Base-by-base conservation (phyloP, 2,329 filamentous ascomycete species). In the Pseudopyrenochaeta lycopersici region DNA sequence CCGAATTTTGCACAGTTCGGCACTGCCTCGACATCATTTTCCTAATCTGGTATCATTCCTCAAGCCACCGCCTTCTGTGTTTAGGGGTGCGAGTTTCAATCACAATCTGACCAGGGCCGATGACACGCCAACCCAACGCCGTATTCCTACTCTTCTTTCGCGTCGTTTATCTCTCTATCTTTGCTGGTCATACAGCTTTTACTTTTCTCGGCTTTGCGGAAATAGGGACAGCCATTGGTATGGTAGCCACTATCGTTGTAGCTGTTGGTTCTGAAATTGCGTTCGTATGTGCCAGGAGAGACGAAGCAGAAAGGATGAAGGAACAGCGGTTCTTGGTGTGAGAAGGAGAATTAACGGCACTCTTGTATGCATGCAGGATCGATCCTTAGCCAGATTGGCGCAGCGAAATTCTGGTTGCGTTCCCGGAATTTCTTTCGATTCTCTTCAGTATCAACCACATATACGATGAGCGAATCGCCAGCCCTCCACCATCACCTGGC, bases 71-170 rank as follows among this genome's bases (percentile, higher is more conserved):
- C 23, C 23, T 27, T 4, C 23, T 27, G 23, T 9, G n/a, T 9
- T 27, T 27, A 27, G 23, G 9, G 23, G 23, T 9, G 23, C 23
- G 23, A 27, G n/a, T 27, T 27, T 9, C 23, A 36, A 3, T 4
- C 23, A 5, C 23, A 27, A 27, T 5, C 9, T 27, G 9, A 27
- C 23, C 23, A 27, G 23, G 9, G 9, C 9, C 23, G 23, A 27
- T 27, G 23, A 9, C 23, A 27, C 23, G 23, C 9, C 23, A 27
- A 9, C 39, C 38, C 14, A 49, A 61, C 20, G 43, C 36, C 23
- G 18, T 61, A 10, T 61, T 61, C 27, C 33, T 61, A 11, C 58
- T 61, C 15, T 53, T 61, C 49, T 61, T 61, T 44, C 55, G 58
- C 15, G 46, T 49, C 32, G 49, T 48, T 36, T 61, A 61, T 15